Evolutionary conservation across 1,284 basidiomycete genomes (phyloP).

Genomic region (Marasmius sp.): DNA sequence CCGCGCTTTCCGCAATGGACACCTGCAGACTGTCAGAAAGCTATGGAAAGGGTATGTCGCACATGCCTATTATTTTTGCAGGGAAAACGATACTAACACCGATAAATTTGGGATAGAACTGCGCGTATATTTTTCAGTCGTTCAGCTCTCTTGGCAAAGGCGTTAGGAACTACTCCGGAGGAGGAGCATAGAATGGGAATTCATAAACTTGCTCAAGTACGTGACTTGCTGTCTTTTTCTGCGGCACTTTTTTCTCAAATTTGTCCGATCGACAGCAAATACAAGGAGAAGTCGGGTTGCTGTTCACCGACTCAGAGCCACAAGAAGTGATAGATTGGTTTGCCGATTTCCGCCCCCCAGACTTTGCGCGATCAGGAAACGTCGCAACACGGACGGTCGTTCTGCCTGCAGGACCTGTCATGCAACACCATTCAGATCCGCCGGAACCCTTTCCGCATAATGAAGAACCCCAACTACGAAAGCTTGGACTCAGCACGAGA

Average conservation of each 20-base stretch:
- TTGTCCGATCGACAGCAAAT: slow-evolving; percentile 61
- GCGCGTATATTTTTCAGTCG: slow-evolving; percentile 93
- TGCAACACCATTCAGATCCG: slow-evolving; percentile 72
- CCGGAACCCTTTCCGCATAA: slow-evolving; percentile 92
- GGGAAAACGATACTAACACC: slow-evolving; percentile 7
- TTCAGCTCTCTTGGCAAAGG: slow-evolving; percentile 94
- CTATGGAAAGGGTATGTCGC: slow-evolving; percentile 87
- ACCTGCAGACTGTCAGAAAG: slow-evolving; percentile 90
- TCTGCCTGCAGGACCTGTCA: slow-evolving; percentile 74
- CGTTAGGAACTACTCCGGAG: slow-evolving; percentile 86
- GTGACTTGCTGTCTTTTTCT: slow-evolving; percentile 24
- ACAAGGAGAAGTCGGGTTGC: slow-evolving; percentile 89
- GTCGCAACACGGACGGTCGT: slow-evolving; percentile 73
- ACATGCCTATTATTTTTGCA: slow-evolving; percentile 6
- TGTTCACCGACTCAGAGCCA: slow-evolving; percentile 89
- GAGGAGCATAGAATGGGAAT: slow-evolving; percentile 86
- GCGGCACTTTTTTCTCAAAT: not conserved
- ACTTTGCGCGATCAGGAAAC: slow-evolving; percentile 92
- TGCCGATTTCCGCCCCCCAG: slow-evolving; percentile 83
- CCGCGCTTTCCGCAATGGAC: slow-evolving; percentile 92
- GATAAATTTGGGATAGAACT: slow-evolving; percentile 46
- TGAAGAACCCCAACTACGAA: slow-evolving; percentile 94
- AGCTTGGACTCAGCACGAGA: slow-evolving; percentile 85
- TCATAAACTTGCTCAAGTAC: slow-evolving; percentile 76
- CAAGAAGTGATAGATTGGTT: slow-evolving; percentile 95